phyloP scores from a whole-genome alignment of 345 rosid genomes.

The Gossypium ekmanianum region DNA sequence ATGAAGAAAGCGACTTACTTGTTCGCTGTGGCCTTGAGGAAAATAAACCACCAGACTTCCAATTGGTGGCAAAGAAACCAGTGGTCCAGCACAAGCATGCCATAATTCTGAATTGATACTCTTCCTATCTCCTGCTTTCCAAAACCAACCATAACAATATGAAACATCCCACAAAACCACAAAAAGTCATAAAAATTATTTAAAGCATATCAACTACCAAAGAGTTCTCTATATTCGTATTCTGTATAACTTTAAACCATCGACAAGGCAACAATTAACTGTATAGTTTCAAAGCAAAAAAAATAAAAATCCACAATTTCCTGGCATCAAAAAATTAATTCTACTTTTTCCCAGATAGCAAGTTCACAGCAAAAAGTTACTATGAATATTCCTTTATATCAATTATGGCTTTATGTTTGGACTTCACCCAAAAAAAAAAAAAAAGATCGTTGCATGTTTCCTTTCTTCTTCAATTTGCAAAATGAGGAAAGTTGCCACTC shows the following conservation, averaged over 20 bases:
- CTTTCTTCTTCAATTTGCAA: conserved; percentile 12
- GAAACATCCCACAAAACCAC: conserved; percentile 18
- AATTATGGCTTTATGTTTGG: background rate
- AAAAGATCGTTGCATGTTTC: background rate
- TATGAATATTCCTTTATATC: background rate
- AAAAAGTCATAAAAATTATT: background rate
- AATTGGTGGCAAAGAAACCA: conserved; percentile 86
- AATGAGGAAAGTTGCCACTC: background rate
- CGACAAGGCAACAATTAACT: conserved; percentile 5
- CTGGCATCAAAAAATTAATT: background rate
- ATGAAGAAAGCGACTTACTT: conserved; percentile 40
- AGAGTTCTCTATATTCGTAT: conserved; percentile 1
- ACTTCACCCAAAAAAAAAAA: background rate
- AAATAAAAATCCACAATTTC: background rate
- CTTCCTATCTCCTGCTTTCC: conserved; percentile 73
- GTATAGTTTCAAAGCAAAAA: background rate
- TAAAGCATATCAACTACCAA: conserved; percentile 10
- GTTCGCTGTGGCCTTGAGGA: conserved; percentile 99
- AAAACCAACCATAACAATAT: conserved; percentile 21
- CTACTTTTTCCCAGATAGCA: conserved; percentile 3
- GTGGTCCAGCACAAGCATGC: conserved; percentile 99
- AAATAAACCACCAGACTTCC: conserved; percentile 96
- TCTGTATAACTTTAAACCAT: background rate
- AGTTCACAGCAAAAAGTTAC: background rate
- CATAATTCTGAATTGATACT: conserved; percentile 79